Evolutionary conservation across 2,329 filamentous ascomycete species (phyloP).

Genomic region (Ceratocystis variospora): DNA sequence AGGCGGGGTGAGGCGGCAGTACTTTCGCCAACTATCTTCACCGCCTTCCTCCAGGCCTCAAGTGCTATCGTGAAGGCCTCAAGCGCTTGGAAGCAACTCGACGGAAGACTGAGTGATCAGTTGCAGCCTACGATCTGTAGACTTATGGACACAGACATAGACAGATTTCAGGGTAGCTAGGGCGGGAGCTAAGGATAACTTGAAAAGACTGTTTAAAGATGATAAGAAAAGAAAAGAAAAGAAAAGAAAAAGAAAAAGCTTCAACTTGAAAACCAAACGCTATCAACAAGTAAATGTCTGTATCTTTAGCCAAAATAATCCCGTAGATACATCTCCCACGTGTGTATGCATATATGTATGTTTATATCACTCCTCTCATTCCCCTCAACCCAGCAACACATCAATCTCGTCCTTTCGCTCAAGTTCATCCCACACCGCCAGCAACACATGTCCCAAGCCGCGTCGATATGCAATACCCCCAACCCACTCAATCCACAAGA

Average conservation of each 20-base stretch:
- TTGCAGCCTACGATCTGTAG: too few species aligned
- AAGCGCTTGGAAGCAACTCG: too few species aligned
- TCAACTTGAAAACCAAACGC: not conserved
- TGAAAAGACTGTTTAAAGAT: not conserved
- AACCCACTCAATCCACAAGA: conserved; percentile 35
- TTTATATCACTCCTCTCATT: not conserved
- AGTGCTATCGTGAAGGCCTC: too few species aligned
- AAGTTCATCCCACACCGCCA: conserved; percentile 30
- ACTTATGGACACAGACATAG: too few species aligned
- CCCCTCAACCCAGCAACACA: conserved; percentile 29
- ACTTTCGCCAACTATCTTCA: not conserved
- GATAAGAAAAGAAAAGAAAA: not conserved
- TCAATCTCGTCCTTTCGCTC: conserved; percentile 29
- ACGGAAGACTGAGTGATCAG: too few species aligned
- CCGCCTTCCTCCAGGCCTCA: not conserved
- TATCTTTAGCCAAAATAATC: not conserved
- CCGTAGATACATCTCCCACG: not conserved
- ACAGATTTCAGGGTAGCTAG: too few species aligned
- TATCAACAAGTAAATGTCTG: not conserved
- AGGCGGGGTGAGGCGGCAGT: not conserved
- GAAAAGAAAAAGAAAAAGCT: not conserved
- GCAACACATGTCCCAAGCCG: conserved; percentile 32
- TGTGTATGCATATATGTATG: not conserved
- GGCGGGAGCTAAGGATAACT: not conserved
- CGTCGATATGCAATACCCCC: conserved; percentile 31